These are phyloP conservation scores for Nemania serpens DNA, from an alignment of 2,329 filamentous ascomycete species.

Conservation along the genomic window DNA sequence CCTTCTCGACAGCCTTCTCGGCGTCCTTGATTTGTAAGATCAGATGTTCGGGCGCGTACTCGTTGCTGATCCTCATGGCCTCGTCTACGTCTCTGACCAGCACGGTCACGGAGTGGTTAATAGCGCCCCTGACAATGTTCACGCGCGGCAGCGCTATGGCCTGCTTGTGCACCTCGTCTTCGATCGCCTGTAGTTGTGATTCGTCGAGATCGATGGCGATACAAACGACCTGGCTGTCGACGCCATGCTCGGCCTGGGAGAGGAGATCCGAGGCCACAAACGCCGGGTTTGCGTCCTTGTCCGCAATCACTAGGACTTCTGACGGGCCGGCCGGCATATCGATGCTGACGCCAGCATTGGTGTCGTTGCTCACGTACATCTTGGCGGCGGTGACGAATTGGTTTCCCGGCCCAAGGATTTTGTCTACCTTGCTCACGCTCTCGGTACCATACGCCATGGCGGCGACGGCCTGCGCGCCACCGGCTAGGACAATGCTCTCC, in stretches of 20 bases:
- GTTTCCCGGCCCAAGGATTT: conserved; percentile 96
- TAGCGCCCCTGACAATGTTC: conserved; percentile 88
- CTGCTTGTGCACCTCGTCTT: conserved; percentile 88
- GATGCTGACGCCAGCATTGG: conserved; percentile 90
- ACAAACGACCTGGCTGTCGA: conserved; percentile 92
- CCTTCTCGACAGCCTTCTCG: conserved; percentile 72
- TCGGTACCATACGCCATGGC: conserved; percentile 98
- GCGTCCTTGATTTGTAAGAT: conserved; percentile 88
- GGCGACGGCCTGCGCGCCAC: conserved; percentile 92
- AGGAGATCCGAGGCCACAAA: conserved; percentile 96
- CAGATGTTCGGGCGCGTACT: conserved; percentile 94
- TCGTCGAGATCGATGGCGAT: conserved; percentile 83
- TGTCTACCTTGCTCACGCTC: conserved; percentile 94
- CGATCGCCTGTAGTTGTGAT: conserved; percentile 76
- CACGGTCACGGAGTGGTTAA: conserved; percentile 89
- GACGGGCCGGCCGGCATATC: conserved; percentile 98
- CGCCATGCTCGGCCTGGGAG: conserved; percentile 94
- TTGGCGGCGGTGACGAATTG: conserved; percentile 98
- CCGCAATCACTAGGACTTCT: conserved; percentile 94
- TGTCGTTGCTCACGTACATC: conserved; percentile 98
- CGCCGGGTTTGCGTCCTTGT: conserved; percentile 83
- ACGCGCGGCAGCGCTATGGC: conserved; percentile 86
- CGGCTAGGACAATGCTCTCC: conserved; percentile 92
- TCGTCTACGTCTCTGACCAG: conserved; percentile 71
- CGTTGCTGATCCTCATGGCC: conserved; percentile 83